phyloP scores from a whole-genome alignment of 2,329 filamentous ascomycete genomes.

The Clarireedia paspali region DNA sequence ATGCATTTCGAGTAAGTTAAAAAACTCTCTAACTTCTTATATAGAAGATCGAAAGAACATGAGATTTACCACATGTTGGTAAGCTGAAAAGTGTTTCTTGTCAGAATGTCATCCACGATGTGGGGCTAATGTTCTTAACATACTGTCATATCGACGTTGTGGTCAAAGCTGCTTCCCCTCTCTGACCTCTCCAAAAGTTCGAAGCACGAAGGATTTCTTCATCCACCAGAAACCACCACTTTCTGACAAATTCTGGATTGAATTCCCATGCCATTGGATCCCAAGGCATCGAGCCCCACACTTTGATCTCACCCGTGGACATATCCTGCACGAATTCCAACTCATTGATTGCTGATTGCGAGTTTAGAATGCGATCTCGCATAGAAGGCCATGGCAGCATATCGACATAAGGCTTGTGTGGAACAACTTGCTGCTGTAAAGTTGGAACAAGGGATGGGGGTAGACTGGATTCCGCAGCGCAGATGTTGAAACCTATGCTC shows the following conservation, averaged over 20 bases:
- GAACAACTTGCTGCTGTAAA: constrained; percentile 14
- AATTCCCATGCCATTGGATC: constrained; percentile 28
- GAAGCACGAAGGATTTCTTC: constrained; percentile 23
- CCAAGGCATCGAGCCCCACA: constrained; percentile 27
- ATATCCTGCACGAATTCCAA: constrained; percentile 14
- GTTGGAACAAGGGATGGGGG: constrained; percentile 16
- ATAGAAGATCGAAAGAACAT: too few species aligned
- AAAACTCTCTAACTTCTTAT: not conserved
- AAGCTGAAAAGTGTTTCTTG: not conserved
- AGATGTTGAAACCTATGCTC: constrained; percentile 15
- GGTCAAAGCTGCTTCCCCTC: constrained; percentile 19
- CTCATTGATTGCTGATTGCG: constrained; percentile 15
- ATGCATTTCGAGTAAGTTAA: not conserved
- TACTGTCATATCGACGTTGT: not conserved
- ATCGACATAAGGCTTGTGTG: constrained; percentile 16
- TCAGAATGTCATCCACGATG: not conserved
- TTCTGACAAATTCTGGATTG: constrained; percentile 20
- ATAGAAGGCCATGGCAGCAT: constrained; percentile 18
- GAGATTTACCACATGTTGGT: not conserved
- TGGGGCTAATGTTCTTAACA: not conserved
- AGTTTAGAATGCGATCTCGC: constrained; percentile 15
- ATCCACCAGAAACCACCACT: constrained; percentile 27
- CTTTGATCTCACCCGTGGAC: constrained; percentile 18
- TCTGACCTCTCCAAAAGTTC: constrained; percentile 26
- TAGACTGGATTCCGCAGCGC: constrained; percentile 9